These are phyloP conservation scores for Colletotrichum sansevieriae DNA, from an alignment of 2,329 filamentous ascomycete genomes.

Conservation along the genomic window DNA sequence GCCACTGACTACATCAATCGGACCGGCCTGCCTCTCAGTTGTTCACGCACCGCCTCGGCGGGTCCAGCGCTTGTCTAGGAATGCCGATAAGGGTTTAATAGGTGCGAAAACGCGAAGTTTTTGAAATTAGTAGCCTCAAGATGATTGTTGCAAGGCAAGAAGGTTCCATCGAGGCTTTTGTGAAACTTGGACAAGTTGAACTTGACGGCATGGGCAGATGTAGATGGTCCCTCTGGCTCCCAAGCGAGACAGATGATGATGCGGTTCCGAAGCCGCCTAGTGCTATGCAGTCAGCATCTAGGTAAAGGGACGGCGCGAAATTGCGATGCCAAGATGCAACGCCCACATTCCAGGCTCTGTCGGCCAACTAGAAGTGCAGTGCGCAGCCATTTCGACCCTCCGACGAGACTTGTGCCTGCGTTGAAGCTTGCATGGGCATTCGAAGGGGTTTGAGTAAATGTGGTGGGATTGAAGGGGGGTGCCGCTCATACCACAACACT, in stretches of 20 bases:
- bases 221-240: slow-evolving; percentile 1
- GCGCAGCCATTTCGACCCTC: slow-evolving; percentile 3
- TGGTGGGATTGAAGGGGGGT: slow-evolving; percentile 1
- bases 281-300: slow-evolving; percentile 15
- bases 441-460: slow-evolving; percentile 8
- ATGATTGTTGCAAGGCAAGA: slow-evolving; percentile 1
- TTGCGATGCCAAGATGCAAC: slow-evolving; percentile 32
- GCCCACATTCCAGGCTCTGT: slow-evolving; percentile 17
- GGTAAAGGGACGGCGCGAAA: slow-evolving; percentile 8
- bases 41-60: slow-evolving; percentile 6
- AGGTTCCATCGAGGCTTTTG: background rate
- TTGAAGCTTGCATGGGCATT: slow-evolving; percentile 25
- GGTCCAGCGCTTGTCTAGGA: background rate
- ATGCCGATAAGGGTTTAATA: slow-evolving; percentile 6
- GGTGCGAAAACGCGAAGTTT: background rate
- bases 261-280: slow-evolving; percentile 5
- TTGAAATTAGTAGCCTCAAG: slow-evolving; percentile 1
- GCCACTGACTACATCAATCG: slow-evolving; percentile 22
- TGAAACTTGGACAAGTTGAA: slow-evolving; percentile 1
- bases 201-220: slow-evolving; percentile 28
- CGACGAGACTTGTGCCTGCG: slow-evolving; percentile 32
- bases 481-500: background rate
- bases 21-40: slow-evolving; percentile 5
- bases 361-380: slow-evolving; percentile 9
- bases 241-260: background rate